Base-by-base conservation (phyloP, 148 eudicot genomes). In the Cornus suecica region DNA sequence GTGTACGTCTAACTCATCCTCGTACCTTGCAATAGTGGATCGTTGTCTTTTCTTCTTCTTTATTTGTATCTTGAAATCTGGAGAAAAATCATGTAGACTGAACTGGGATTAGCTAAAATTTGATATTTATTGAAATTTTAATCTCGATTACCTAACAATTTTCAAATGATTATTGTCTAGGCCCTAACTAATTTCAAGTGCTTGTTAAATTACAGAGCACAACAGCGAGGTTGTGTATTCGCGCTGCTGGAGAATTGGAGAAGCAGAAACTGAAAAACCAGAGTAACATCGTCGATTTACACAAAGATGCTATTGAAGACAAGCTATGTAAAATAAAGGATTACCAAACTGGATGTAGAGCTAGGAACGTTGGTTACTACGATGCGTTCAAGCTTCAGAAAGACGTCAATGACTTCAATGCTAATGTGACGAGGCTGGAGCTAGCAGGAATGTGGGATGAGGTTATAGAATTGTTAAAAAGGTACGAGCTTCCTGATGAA, bases 361-460 rank as follows among this genome's bases (percentile, higher is more conserved):
- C 66, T 13, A 78, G 86, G 22, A 87, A 84, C 69, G 64, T 86
- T 58, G 92, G 97, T 28, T 92, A 92, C 65, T 94, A 94, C 26
- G 98, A 92, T 25, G 85, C 94, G 71, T 94, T 94, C 84, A 94
- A 90, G 76, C 54, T 83, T 68, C 97, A 90, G 75, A 86, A 84
- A 18, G 85, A 83, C 41, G 30, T 16, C 0, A 76, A 73, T 37
- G 98, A 94, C 76, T 94, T 94, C 78, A 28, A 87, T 25, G 93
- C 86, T 68, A 90, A 94, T 63, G 85, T 94, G 63, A 79, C 76
- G 30, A 86, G 98, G 82, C 71, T 79, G 41, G 94, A 92, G 78
- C 83, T 94, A 66, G 89, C 92, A 25, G 98, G 98, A 24, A 90
- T 88, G 76, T 94, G 98, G 98, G 98, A 94, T 51, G 97, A 94